Conservation (phyloP, 2,329 filamentous ascomycete species). For the Orbilia blumenaviensis region DNA sequence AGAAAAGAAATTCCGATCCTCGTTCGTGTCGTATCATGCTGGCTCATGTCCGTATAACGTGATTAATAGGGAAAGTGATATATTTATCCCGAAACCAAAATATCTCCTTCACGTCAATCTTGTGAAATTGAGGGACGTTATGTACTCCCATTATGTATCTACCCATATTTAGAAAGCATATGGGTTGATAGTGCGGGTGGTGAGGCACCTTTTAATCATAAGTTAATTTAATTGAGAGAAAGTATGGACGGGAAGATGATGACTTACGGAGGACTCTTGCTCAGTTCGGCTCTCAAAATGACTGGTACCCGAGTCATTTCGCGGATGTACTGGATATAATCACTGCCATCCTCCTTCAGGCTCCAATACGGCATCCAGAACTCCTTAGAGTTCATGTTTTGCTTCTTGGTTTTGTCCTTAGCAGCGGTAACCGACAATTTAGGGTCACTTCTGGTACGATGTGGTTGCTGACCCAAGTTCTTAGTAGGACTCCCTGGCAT, state of each 20-base stretch:
- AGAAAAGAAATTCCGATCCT: conserved; percentile 57
- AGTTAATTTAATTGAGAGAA: conserved; percentile 60
- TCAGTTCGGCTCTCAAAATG: conserved; percentile 96
- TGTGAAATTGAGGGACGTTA: conserved; percentile 55
- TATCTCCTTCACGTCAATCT: conserved; percentile 20
- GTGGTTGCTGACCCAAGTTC: conserved; percentile 76
- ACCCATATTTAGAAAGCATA: conserved; percentile 69
- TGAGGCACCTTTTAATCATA: conserved; percentile 72
- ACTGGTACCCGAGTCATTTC: conserved; percentile 99
- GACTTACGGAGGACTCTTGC: conserved; percentile 98
- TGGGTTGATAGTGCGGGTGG: conserved; percentile 83
- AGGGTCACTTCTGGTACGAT: conserved; percentile 93
- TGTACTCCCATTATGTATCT: conserved; percentile 36
- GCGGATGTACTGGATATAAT: conserved; percentile 97
- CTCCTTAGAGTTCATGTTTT: conserved; percentile 75
- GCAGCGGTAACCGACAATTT: conserved; percentile 75
- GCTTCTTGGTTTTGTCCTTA: conserved; percentile 77
- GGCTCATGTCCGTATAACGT: conserved; percentile 59
- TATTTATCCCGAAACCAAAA: conserved; percentile 56
- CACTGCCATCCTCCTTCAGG: conserved; percentile 87
- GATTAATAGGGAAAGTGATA: conserved; percentile 55
- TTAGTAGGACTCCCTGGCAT: conserved; percentile 90
- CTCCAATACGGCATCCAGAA: conserved; percentile 92
- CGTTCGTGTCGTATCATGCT: conserved; percentile 58
- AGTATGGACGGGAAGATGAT: neutral